These are phyloP conservation scores for Xylaria sp. DNA, from an alignment of 2,329 filamentous ascomycete genomes.

Conservation along the genomic window DNA sequence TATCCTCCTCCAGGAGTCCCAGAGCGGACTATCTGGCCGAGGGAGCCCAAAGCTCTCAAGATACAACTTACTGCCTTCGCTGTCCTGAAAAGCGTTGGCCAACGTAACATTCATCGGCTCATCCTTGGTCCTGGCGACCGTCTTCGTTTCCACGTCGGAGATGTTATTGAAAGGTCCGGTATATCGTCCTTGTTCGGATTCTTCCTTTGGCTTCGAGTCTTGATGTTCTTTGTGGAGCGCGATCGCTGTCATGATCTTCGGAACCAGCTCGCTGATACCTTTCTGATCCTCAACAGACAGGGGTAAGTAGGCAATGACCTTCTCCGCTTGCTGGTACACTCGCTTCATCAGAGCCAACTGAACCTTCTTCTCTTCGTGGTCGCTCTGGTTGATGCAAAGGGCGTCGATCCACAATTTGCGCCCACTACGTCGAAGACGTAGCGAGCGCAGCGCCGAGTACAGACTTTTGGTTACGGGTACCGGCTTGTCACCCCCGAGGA, in stretches of 20 bases:
- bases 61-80: constrained; percentile 3
- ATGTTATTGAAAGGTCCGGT: constrained; percentile 16
- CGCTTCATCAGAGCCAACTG: constrained; percentile 24
- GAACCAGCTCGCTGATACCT: constrained; percentile 23
- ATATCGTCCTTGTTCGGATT: not conserved
- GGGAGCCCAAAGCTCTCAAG: constrained; percentile 33
- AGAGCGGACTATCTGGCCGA: constrained; percentile 18
- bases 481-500: constrained; percentile 12
- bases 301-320: constrained; percentile 28
- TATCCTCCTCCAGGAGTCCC: constrained; percentile 30
- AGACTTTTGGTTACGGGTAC: constrained; percentile 25
- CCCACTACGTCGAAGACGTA: constrained; percentile 12
- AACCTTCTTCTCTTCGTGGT: constrained; percentile 30
- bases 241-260: constrained; percentile 17
- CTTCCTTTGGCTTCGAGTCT: not conserved
- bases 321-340: constrained; percentile 29
- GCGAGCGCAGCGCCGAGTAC: constrained; percentile 25
- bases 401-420: constrained; percentile 33
- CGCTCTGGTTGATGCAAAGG: constrained; percentile 29
- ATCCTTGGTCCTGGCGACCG: constrained; percentile 1
- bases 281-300: constrained; percentile 11
- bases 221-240: not conserved
- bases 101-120: constrained; percentile 13
- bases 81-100: not conserved
- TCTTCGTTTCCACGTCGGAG: constrained; percentile 12